phyloP scores from a whole-genome alignment of 2,329 filamentous ascomycete species.

The Cordyceps pruinosa region DNA sequence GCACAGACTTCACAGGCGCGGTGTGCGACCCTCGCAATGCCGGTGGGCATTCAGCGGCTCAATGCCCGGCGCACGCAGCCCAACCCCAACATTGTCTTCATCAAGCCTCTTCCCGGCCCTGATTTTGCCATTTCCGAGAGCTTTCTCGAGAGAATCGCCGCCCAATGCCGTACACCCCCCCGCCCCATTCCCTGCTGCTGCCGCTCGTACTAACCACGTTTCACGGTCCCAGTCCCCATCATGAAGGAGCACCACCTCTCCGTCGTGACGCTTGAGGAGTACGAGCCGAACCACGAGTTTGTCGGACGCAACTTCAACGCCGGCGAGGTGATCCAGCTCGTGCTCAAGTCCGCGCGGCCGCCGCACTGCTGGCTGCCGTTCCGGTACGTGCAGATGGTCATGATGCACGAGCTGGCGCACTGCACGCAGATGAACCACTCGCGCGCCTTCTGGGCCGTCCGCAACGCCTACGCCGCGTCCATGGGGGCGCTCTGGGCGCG shows the following conservation, averaged over 20 bases:
- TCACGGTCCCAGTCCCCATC: constrained; percentile 47
- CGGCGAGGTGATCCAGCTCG: constrained; percentile 79
- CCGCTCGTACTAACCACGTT: background rate
- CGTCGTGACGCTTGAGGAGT: constrained; percentile 71
- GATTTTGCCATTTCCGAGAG: constrained; percentile 58
- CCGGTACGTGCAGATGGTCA: constrained; percentile 83
- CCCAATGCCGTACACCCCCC: constrained; percentile 58
- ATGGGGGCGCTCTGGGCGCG: constrained; percentile 64
- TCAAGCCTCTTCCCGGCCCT: constrained; percentile 65
- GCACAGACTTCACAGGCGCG: too few relatives aligned
- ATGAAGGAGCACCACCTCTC: constrained; percentile 60
- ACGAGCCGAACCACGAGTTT: constrained; percentile 74
- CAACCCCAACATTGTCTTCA: constrained; percentile 75
- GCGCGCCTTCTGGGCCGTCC: constrained; percentile 70
- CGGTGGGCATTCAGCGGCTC: constrained; percentile 68
- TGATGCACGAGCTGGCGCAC: constrained; percentile 89
- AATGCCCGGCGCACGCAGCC: constrained; percentile 70
- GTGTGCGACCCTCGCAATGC: constrained; percentile 58
- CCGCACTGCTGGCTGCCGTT: constrained; percentile 71
- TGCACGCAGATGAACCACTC: constrained; percentile 91
- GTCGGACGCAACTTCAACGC: constrained; percentile 86
- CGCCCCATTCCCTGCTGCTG: background rate
- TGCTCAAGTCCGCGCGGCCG: constrained; percentile 56
- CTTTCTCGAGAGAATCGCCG: constrained; percentile 70
- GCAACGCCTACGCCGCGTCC: constrained; percentile 64